phyloP scores from a whole-genome alignment of 2,329 filamentous ascomycete species.

The Amauroascus niger region DNA sequence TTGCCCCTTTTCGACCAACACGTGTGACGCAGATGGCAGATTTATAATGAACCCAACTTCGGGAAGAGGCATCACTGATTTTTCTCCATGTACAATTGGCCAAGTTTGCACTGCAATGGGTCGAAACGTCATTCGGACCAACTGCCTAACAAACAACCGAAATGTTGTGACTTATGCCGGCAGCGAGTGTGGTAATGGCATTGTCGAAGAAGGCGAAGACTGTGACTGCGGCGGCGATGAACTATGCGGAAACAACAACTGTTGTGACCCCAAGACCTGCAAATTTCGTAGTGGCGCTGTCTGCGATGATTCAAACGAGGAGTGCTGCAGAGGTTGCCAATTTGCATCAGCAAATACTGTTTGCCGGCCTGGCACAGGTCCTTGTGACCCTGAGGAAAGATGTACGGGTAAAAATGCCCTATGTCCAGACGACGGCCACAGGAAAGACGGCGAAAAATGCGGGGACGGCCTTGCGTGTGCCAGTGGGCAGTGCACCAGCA shows the following conservation, averaged over 20 bases:
- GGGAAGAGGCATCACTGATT: conserved; percentile 58
- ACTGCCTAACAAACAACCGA: conserved; percentile 75
- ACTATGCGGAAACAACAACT: conserved; percentile 63
- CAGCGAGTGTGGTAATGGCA: conserved; percentile 88
- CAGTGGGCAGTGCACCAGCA: conserved; percentile 87
- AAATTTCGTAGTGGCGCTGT: conserved; percentile 65
- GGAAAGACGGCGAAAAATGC: conserved; percentile 61
- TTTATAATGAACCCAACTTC: conserved; percentile 98
- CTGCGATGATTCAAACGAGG: conserved; percentile 54
- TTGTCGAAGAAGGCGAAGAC: conserved; percentile 87
- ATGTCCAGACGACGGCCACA: conserved; percentile 64
- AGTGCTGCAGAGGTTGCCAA: conserved; percentile 38
- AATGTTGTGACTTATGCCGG: conserved; percentile 72
- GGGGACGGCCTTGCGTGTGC: conserved; percentile 64
- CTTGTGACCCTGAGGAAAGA: conserved; percentile 75
- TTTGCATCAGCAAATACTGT: conserved; percentile 52
- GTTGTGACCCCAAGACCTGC: conserved; percentile 81
- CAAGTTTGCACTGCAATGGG: conserved; percentile 86
- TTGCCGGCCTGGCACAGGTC: conserved; percentile 68
- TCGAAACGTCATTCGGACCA: conserved; percentile 62
- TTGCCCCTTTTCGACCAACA: conserved; percentile 60
- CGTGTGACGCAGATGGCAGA: conserved; percentile 64
- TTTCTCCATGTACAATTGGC: conserved; percentile 81
- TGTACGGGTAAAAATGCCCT: conserved; percentile 63
- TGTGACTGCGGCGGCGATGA: conserved; percentile 81